Evolutionary conservation across 768 basidiomycete species (phyloP), one percentile per base, ranked within the genome.

Genomic region (Scleroderma bovista): DNA sequence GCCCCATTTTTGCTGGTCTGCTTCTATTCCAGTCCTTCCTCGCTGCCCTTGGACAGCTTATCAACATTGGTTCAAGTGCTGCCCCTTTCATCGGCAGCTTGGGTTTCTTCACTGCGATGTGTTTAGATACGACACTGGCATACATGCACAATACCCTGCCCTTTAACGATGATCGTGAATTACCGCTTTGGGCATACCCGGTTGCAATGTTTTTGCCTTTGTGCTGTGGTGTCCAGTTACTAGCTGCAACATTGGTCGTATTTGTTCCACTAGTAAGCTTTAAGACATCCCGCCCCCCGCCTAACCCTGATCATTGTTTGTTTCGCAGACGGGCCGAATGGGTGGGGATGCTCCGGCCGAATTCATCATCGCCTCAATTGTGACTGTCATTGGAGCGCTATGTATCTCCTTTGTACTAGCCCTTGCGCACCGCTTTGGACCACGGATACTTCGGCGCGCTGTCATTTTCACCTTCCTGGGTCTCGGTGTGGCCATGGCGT

Each of bases 281-380:
- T 12, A 26, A 3, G 19, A 17, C 4, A 5, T 1, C 7, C n/a
- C 46, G 17, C 12, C 6, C 43, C 38, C 11, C 32, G n/a, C 50
- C 43, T 48, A 8, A 9, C 42, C 42, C 42, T 58, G 51, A 52
- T 34, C 23, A 3, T n/a, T 41, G 13, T 13, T 37, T 43, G 23
- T 20, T 20, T 23, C 43, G 6, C 55, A 89, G 86, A 91, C 88
- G 0, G 93, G 93, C 19, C 80, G 92, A 8, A 79, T 87, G 44
- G 90, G 91, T 31, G 77, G 74, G 32, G 84, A 88, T 34, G 90
- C 86, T 0, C 94, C 95, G 0, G 83, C 84, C 2, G 95, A 98
- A 54, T 80, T 87, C 61, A 84, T 97, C 60, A 86, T 97, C 33
- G 93, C 90, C 0, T 80, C 83, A 3, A 79, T 94, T 29, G 78